These are phyloP conservation scores for Trichosporon inkin DNA, from an alignment of 1,284 basidiomycete genomes.

Conservation along the genomic window DNA sequence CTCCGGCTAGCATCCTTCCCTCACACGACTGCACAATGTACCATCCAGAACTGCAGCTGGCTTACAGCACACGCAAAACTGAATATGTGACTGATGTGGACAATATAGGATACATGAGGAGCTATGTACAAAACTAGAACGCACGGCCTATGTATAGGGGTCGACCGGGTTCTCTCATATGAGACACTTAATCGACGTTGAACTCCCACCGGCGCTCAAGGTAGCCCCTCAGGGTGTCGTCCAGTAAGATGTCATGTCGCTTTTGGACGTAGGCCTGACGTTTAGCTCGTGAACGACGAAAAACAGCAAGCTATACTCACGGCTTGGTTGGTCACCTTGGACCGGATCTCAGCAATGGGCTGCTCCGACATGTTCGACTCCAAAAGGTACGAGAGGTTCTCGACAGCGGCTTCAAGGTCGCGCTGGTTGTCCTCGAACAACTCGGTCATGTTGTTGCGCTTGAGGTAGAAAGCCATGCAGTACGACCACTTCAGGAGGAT, in stretches of 20 bases:
- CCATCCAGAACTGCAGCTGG: too few relatives aligned
- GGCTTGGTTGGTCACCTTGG: conserved; percentile 91
- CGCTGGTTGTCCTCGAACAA: conserved; percentile 97
- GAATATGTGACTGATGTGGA: not conserved
- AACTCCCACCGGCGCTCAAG: conserved; percentile 60
- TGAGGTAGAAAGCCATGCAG: conserved; percentile 94
- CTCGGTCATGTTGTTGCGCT: conserved; percentile 86
- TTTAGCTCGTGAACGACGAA: not conserved
- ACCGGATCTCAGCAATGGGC: conserved; percentile 72
- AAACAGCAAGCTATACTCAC: conserved; percentile 53
- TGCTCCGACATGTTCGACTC: conserved; percentile 83
- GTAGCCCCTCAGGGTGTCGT: conserved; percentile 89
- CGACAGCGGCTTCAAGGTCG: conserved; percentile 90
- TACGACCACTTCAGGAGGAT: conserved; percentile 99
- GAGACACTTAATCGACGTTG: conserved; percentile 18
- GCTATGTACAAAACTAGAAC: conserved; percentile 1
- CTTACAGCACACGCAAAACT: not conserved
- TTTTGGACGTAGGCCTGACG: conserved; percentile 88
- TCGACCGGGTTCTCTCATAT: not conserved
- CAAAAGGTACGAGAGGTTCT: conserved; percentile 85
- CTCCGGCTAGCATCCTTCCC: too few relatives aligned
- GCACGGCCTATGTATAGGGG: conserved; percentile 3
- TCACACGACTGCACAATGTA: too few relatives aligned
- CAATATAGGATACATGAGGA: conserved; percentile 6
- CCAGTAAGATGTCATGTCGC: conserved; percentile 87